Conservation (phyloP, 495 filamentous ascomycete species). For the Thozetella sp. region DNA sequence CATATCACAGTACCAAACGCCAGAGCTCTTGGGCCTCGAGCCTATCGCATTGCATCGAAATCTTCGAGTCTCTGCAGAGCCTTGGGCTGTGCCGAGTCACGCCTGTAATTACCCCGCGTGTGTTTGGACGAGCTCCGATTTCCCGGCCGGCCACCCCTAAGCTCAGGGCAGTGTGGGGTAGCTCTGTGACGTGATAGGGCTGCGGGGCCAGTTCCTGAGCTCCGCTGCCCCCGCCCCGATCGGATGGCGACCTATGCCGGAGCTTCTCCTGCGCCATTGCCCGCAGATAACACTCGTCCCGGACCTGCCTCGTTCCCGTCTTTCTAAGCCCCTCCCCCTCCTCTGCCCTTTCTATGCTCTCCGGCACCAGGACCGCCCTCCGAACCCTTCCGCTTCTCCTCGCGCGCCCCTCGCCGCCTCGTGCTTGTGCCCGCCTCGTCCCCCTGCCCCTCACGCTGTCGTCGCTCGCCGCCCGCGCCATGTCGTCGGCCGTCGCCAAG, state of each 20-base stretch:
- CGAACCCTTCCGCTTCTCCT: not conserved
- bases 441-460: not conserved
- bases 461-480: conserved; percentile 34
- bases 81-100: too few relatives aligned
- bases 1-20: too few relatives aligned
- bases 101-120: too few relatives aligned
- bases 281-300: not conserved
- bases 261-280: conserved; percentile 1
- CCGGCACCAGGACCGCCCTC: not conserved
- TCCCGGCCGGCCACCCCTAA: too few relatives aligned
- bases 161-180: not conserved
- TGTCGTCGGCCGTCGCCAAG: conserved; percentile 77
- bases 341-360: not conserved
- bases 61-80: too few relatives aligned
- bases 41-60: too few relatives aligned
- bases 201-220: not conserved
- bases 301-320: not conserved
- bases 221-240: too few relatives aligned
- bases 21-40: too few relatives aligned
- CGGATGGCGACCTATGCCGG: too few relatives aligned
- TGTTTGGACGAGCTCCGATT: too few relatives aligned
- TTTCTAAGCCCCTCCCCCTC: not conserved
- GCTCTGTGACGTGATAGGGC: not conserved
- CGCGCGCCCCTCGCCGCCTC: not conserved
- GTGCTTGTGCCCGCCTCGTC: not conserved